Conservation (phyloP, 257 asterid species). For the Henckelia pumila region DNA sequence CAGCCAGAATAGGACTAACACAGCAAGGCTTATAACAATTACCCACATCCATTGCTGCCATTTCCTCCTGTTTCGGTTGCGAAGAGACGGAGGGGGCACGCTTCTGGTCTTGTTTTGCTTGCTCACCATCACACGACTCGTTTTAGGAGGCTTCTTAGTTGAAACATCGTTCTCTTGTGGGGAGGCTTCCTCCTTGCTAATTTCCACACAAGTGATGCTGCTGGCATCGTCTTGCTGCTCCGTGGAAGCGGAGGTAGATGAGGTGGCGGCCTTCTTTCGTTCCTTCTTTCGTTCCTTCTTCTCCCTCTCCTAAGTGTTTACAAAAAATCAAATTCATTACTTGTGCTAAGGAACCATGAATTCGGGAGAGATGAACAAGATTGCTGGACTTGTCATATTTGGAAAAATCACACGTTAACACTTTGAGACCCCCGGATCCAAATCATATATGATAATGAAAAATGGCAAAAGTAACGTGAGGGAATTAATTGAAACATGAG, state of each 20-base stretch:
- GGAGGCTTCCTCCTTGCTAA: slow-evolving; percentile 32
- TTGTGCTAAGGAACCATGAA: neutral
- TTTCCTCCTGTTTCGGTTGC: slow-evolving; percentile 66
- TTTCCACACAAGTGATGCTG: slow-evolving; percentile 35
- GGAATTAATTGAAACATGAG: neutral
- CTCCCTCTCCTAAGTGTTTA: slow-evolving; percentile 70
- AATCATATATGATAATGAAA: neutral
- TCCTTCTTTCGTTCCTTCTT: slow-evolving; percentile 87
- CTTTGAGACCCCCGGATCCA: neutral
- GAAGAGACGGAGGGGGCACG: slow-evolving; percentile 74
- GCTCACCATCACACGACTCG: slow-evolving; percentile 37
- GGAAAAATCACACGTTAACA: neutral
- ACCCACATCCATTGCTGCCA: slow-evolving; percentile 90
- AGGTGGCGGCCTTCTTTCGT: slow-evolving; percentile 52
- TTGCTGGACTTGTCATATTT: neutral
- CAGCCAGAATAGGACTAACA: slow-evolving; percentile 58
- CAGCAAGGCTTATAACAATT: slow-evolving; percentile 37
- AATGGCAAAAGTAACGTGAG: neutral
- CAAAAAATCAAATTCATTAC: slow-evolving; percentile 9
- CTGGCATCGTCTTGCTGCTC: slow-evolving; percentile 34
- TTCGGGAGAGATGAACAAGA: neutral
- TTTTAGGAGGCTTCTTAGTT: slow-evolving; percentile 32
- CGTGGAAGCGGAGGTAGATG: neutral
- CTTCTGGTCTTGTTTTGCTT: slow-evolving; percentile 64
- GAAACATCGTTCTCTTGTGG: slow-evolving; percentile 41